Base-by-base conservation (phyloP, 202 grass and related monocot genomes). In the Dendrocalamus latiflorus region DNA sequence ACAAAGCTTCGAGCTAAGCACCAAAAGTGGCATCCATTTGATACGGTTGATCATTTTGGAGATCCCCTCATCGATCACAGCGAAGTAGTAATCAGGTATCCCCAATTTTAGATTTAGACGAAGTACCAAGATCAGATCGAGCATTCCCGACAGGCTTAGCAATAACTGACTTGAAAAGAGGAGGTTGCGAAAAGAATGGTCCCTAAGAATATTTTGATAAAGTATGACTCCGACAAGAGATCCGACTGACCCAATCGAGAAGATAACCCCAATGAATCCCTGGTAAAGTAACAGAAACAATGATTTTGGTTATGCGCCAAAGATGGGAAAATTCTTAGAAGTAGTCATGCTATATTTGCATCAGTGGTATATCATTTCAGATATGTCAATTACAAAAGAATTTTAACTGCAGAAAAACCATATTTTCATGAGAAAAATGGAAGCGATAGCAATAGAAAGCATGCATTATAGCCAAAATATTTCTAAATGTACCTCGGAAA, bases 11-110 rank as follows among this genome's bases (percentile, higher is more conserved):
- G 96, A 84, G 83, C 96, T 90, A 59, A 99, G 91, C 28, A 99
- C 93, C 54, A 99, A 81, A 49, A 99, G 88, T 18, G 93, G 96
- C 93, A 99, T 93, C 91, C 89, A 99, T 54, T 99, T 99, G 21
- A 99, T 41, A 16, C 93, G 91, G 49, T 79, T 84, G 33, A 99
- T 90, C 91, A 94, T 73, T 84, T 89, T 94, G 49, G 96, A 89
- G 36, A 96, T 78, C 50, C 96, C 85, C 80, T 95, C 96, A 53
- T 95, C 93, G 0, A 99, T 87, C 51, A 94, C 93, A 4, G 83
- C 96, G 39, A 99, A 93, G 69, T 95, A 89, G 83, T 92, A 93
- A 80, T 99, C 88, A 79, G 96, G 91, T 87, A 99, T 88, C 30
- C 96, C 91, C 30, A 94, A 49, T 78, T 90, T 92, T 69, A 87